A percentile compares a stretch with the other conserved stretches of the same genome.
These are phyloP conservation scores for Haplographium delicatum DNA, from an alignment of 495 filamentous ascomycete species.

Conservation along the genomic window DNA sequence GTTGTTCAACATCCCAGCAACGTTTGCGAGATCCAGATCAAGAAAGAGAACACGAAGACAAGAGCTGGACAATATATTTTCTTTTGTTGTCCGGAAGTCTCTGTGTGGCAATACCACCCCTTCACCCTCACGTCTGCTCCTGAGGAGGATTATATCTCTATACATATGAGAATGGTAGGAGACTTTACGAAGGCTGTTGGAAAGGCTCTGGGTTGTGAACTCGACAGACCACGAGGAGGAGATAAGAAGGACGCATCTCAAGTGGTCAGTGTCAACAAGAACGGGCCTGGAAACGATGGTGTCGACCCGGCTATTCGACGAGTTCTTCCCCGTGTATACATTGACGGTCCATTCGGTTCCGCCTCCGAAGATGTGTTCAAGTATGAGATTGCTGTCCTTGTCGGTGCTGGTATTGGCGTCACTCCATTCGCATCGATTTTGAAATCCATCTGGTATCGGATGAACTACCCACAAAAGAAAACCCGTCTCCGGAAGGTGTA, in stretches of 20 bases:
- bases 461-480: constrained; percentile 73
- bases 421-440: constrained; percentile 73
- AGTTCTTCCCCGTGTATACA: constrained; percentile 67
- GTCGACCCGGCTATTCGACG: constrained; percentile 64
- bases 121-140: constrained; percentile 76
- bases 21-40: constrained; percentile 80
- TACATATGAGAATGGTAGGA: constrained; percentile 68
- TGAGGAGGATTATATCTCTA: constrained; percentile 77
- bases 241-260: constrained; percentile 43
- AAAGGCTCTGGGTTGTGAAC: constrained; percentile 62
- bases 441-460: constrained; percentile 84
- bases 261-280: constrained; percentile 59
- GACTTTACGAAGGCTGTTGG: constrained; percentile 64
- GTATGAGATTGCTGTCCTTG: constrained; percentile 64
- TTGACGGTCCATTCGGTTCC: constrained; percentile 75
- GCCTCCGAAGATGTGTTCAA: constrained; percentile 75
- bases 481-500: constrained; percentile 73
- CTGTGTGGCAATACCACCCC: constrained; percentile 74
- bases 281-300: constrained; percentile 41
- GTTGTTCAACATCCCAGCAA: constrained; percentile 80
- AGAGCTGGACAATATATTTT: constrained; percentile 78
- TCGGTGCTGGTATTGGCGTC: constrained; percentile 68
- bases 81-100: constrained; percentile 75
- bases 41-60: constrained; percentile 74
- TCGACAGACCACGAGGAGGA: constrained; percentile 42